Evolutionary conservation across 2,329 filamentous ascomycete genomes (phyloP).

Genomic region (Penicillium brasilianum): DNA sequence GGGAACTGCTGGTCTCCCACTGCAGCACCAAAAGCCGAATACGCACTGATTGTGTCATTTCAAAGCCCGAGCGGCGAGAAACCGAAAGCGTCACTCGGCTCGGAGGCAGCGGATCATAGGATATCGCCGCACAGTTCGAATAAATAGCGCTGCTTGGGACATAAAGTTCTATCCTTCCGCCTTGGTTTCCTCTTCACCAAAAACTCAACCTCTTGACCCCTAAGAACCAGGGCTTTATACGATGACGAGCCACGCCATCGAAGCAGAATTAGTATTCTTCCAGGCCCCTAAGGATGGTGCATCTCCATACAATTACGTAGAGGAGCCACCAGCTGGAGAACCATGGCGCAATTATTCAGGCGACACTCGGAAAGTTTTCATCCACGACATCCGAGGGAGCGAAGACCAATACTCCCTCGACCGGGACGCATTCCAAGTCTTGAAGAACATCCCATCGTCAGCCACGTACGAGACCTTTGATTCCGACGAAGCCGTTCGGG

Average conservation of each 20-base stretch:
- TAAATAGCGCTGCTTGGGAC: background rate
- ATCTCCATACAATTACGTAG: background rate
- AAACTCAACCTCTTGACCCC: too few relatives aligned
- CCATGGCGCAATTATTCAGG: background rate
- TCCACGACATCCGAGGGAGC: background rate
- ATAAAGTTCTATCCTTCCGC: background rate
- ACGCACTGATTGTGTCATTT: background rate
- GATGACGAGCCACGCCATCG: background rate
- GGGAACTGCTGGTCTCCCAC: too few relatives aligned
- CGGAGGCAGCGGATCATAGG: too few relatives aligned
- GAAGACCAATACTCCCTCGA: background rate
- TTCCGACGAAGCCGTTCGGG: background rate
- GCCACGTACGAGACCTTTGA: background rate
- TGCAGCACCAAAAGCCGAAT: background rate
- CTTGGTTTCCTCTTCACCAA: background rate
- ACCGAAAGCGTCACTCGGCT: background rate
- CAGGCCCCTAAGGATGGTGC: background rate
- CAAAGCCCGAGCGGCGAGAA: background rate
- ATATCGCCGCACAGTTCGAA: too few relatives aligned
- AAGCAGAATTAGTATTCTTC: background rate
- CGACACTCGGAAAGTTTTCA: background rate
- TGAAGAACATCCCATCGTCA: background rate
- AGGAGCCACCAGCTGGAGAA: background rate
- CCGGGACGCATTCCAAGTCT: background rate
- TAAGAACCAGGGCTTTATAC: background rate